Evolutionary conservation across 306 rosid genomes (phyloP), one percentile per base, ranked within the genome.

Genomic region (Quercus bicolor): DNA sequence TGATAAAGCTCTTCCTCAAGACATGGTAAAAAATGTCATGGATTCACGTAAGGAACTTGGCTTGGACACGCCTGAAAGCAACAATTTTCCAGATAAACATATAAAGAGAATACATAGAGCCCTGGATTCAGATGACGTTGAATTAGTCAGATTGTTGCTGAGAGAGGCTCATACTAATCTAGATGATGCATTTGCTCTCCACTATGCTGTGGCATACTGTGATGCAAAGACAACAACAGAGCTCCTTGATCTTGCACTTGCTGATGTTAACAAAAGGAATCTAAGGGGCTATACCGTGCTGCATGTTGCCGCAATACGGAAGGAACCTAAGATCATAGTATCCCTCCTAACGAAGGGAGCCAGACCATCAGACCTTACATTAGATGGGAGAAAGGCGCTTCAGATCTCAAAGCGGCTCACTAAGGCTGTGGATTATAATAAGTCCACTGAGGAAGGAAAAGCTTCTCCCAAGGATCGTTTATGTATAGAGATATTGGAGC

Each of bases 401-500:
- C 92, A 88, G 82, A 91, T 91, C 78, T 74, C 88, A 0, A 87
- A 89, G 78, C 86, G 86, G 14, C 80, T 78, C 5, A 87, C 91
- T 0, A 86, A 81, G 82, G 89, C 87, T 20, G 78, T 78, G 48
- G 88, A 85, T 69, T 84, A 84, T 79, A 77, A 84, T 19, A 79
- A 73, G 66, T 73, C 86, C 19, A 64, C 74, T 1, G 89, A 87
- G 55, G 88, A 84, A 62, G 93, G 93, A 16, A 87, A 84, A 23
- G 72, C 82, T 29, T 87, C 86, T 51, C 75, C 84, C 10, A 83
- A 60, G 5, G 91, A 86, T 11, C 66, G 87, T 9, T 85, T 87
- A 77, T 91, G 92, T 56, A 81, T 88, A 70, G 92, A 91, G 90
- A 88, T 86, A 79, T 72, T 91, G 85, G 97, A 91, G 84, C 94